Conservation (phyloP, 345 rosid species). For the Salix purpurea region DNA sequence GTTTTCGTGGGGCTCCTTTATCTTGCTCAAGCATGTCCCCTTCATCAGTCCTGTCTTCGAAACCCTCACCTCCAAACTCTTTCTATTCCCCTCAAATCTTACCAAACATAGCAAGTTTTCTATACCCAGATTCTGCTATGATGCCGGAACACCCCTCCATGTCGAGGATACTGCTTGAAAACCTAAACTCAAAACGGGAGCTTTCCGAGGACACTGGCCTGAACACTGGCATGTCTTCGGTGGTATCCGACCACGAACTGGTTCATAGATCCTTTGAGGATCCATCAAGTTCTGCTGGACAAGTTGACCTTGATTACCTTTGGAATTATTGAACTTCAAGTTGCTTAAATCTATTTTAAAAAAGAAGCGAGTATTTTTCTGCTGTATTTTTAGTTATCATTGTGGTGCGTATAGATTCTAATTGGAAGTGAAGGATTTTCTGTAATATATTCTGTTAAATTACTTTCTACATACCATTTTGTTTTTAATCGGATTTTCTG, state of each 20-base stretch:
- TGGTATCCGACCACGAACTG: constrained; percentile 24
- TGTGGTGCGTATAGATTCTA: constrained; percentile 4
- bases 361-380: neutral
- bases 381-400: neutral
- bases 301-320: constrained; percentile 37
- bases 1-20: constrained; percentile 25
- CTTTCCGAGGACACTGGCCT: constrained; percentile 10
- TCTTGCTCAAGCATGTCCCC: constrained; percentile 33
- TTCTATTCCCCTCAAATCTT: constrained; percentile 1
- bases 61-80: constrained; percentile 10
- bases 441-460: neutral
- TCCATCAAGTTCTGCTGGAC: constrained; percentile 33
- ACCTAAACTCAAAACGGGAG: constrained; percentile 7
- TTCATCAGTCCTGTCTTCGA: constrained; percentile 17
- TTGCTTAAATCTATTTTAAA: too few relatives aligned
- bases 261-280: constrained; percentile 23
- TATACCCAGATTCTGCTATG: constrained; percentile 7
- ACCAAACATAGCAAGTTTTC: neutral
- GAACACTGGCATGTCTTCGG: constrained; percentile 9
- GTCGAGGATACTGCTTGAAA: constrained; percentile 45
- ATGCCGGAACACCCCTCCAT: constrained; percentile 28
- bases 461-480: too few relatives aligned
- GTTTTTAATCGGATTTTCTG: too few relatives aligned
- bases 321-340: constrained; percentile 42
- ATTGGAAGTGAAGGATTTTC: neutral